Base-by-base conservation (phyloP, 2,329 filamentous ascomycete species). In the Elsinoe australis region DNA sequence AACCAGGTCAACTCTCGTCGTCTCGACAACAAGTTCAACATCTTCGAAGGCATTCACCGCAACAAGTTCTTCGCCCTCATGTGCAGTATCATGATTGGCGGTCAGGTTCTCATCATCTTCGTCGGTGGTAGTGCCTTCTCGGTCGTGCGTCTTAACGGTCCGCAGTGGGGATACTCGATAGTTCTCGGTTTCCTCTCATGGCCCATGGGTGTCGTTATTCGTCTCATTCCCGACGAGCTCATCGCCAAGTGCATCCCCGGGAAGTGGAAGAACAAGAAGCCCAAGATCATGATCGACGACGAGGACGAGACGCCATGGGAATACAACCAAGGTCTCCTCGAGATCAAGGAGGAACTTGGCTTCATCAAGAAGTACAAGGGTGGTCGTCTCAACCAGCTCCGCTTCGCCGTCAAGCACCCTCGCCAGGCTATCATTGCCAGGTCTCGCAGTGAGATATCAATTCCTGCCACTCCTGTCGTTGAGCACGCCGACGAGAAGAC, bases 1-100 rank as follows among this genome's bases (percentile, higher is more conserved):
- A 96, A 96, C 67, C 85, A 94, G 62, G 86, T 94, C 77, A 96
- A 96, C 71, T 95, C 94, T 69, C 87, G 90, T 51, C 87, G 90
- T 9, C 74, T 96, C 48, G 90, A 96, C 65, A 96, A 96, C 67
- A 78, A 81, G 49, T 89, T 95, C 74, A 96, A 96, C 67, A 88
- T 96, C 53, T 90, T 96, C 52, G 90, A 95, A 62, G 87, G 87
- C 48, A 77, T 96, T 51, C 75, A 75, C 19, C 78, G 78, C 62
- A 96, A 96, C 65, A 84, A 76, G 69, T 94, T 94, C 74, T 96
- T 96, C 70, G 77, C 94, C 29, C 76, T 69, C 31, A 95, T 96
- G 66, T 88, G 88, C 68, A 61, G 74, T 52, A 74, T 94, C 64
- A 95, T 96, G 84, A 80, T 90, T 56, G 89, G 80, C 54, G 87